These are phyloP conservation scores for Coemansia sp. DNA, from an alignment of 192 early-diverging fungal genomes.

Conservation along the genomic window DNA sequence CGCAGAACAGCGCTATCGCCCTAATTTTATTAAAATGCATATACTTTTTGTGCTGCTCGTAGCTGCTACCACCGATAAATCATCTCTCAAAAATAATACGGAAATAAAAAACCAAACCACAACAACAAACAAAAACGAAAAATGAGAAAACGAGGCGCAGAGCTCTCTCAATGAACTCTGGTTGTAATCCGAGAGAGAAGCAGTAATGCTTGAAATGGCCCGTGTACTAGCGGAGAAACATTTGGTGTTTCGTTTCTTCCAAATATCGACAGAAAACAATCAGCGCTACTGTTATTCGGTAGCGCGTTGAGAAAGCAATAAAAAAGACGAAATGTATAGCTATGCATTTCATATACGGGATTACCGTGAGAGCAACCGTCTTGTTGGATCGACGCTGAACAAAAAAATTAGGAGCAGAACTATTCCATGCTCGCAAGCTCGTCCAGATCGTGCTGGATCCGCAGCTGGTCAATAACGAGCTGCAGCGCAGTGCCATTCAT, in stretches of 20 bases:
- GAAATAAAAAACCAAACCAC: neutral
- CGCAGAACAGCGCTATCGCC: neutral
- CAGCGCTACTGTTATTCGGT: too few relatives aligned
- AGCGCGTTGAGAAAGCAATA: too few relatives aligned
- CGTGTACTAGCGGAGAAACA: neutral
- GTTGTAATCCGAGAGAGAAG: too few relatives aligned
- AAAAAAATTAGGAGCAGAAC: neutral
- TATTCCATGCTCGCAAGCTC: conserved; percentile 34
- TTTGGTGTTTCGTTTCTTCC: neutral
- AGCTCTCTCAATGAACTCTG: too few relatives aligned
- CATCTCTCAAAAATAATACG: too few relatives aligned
- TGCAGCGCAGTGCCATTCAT: conserved; percentile 55
- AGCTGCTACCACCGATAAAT: neutral
- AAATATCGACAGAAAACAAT: too few relatives aligned
- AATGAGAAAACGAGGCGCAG: too few relatives aligned
- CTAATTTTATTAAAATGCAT: neutral
- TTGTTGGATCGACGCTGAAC: neutral
- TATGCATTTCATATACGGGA: too few relatives aligned
- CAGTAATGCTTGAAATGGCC: neutral
- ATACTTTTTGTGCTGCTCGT: too few relatives aligned
- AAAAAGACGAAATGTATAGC: too few relatives aligned
- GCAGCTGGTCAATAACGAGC: conserved; percentile 50
- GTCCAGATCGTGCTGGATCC: conserved; percentile 53
- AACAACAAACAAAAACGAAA: neutral
- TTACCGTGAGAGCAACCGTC: too few relatives aligned